Evolutionary conservation across 2,329 filamentous ascomycete species (phyloP), one percentile per base, ranked within the genome.

Genomic region (Leptographium wingfieldii): DNA sequence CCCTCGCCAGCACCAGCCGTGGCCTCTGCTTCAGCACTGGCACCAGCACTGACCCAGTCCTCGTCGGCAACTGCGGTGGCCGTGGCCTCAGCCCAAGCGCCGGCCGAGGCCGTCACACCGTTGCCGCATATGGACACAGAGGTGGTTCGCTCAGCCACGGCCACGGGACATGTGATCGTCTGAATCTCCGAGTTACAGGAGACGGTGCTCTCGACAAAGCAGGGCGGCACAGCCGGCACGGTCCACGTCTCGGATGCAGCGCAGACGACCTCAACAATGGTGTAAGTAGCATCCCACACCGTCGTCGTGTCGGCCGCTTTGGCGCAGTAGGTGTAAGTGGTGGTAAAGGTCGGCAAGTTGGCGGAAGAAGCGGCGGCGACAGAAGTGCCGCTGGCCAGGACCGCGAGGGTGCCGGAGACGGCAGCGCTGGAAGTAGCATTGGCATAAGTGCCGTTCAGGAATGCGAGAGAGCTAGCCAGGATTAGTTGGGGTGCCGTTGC

Each of bases 161-260:
- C 60, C 14, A 62, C 53, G 4, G 64, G 64, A 58, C 64, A 65
- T 49, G 61, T 65, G 55, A 65, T 57, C 27, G 60, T 62, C 7
- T 60, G 58, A 5, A 58, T 54, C 9, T 55, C 55, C 40, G 54
- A 29, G n/a, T 62, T 52, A 57, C 60, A 63, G 38, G 58, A 55
- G 33, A 66, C 64, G 33, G 63, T 63, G 49, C 62, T 65, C 58
- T 61, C 55, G 25, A 66, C 62, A 58, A 66, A 66, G 64, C 64
- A 64, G 61, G 64, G 64, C 27, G 63, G 64, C 19, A 61, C n/a
- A 3, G 53, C 27, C 10, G 64, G 69, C 16, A 73, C 70, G 22
- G 69, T 70, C 78, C 77, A 81, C 31, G 74, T 70, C 3, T 61
- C 68, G 65, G 73, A 65, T 59, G 74, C 71, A 43, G 68, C 71